These are phyloP conservation scores for Tuber indicum DNA, from an alignment of 495 filamentous ascomycete genomes.

Conservation along the genomic window DNA sequence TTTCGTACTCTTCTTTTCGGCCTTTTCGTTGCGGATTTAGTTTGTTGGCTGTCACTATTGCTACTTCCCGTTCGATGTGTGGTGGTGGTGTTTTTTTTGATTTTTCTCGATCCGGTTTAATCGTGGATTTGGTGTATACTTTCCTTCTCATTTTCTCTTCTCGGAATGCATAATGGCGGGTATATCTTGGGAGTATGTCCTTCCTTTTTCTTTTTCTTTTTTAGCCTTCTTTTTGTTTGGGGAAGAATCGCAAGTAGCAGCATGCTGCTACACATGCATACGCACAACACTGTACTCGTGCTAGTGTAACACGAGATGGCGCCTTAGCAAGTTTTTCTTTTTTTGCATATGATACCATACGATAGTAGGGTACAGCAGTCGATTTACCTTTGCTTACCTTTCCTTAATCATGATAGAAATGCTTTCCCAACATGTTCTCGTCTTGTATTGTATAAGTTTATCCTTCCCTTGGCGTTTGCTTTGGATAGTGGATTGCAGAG, in stretches of 20 bases:
- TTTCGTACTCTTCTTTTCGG: neutral
- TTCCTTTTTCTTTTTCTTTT: neutral
- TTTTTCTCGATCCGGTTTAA: conserved; percentile 1
- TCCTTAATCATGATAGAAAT: neutral
- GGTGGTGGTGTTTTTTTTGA: neutral
- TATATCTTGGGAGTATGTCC: conserved; percentile 7
- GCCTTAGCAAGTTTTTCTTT: neutral
- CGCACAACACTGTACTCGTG: neutral
- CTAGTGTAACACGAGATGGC: neutral
- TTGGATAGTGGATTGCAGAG: neutral
- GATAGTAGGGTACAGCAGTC: neutral
- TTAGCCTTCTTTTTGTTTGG: neutral
- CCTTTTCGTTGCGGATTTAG: neutral
- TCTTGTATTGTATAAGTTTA: neutral
- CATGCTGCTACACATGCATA: neutral
- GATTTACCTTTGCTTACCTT: neutral
- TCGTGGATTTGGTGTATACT: conserved; percentile 1
- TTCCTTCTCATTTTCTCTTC: neutral
- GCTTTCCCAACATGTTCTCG: neutral
- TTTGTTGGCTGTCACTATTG: neutral
- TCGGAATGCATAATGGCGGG: neutral
- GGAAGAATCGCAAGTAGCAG: conserved; percentile 1
- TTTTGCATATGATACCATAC: neutral
- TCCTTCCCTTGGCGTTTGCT: neutral
- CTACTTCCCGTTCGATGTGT: conserved; percentile 1